Conservation (phyloP, 1,284 basidiomycete genomes). For the Pascua guehoae region DNA sequence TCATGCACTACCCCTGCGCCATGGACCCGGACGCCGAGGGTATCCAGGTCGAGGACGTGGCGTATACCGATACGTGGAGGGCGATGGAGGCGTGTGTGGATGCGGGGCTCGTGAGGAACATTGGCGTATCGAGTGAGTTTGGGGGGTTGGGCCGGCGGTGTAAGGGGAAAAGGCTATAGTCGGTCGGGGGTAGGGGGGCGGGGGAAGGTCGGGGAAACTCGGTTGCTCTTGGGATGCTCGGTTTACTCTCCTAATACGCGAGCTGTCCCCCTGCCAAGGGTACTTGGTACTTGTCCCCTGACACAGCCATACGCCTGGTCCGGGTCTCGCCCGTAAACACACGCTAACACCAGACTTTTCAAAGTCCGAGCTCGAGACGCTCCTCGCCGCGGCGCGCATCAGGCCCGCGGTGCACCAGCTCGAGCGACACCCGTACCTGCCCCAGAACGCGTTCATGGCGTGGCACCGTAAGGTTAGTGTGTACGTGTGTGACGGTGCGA, state of each 20-base stretch:
- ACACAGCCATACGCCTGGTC: no score
- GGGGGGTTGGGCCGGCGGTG: no score
- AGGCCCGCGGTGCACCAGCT: constrained; percentile 63
- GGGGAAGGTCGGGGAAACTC: no score
- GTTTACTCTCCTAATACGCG: no score
- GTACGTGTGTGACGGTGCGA: no score
- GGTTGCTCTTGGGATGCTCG: no score
- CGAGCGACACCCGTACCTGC: constrained; percentile 71
- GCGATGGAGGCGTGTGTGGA: constrained; percentile 30
- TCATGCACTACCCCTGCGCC: constrained; percentile 58
- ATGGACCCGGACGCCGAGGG: constrained; percentile 9
- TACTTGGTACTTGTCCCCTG: no score
- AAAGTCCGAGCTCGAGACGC: constrained; percentile 16
- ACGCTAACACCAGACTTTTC: constrained; percentile 14
- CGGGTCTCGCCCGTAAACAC: not conserved
- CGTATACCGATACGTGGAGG: constrained; percentile 23
- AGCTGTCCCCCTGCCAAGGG: no score
- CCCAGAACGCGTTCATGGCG: constrained; percentile 69
- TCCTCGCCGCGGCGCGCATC: constrained; percentile 12
- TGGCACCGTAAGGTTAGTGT: constrained; percentile 30
- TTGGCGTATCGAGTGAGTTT: constrained; percentile 21
- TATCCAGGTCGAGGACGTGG: constrained; percentile 20
- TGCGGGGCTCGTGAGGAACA: constrained; percentile 17
- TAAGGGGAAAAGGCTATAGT: no score
- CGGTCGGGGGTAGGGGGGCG: no score